Conservation (phyloP, 768 basidiomycete genomes). For the Dentipellis fragilis region DNA sequence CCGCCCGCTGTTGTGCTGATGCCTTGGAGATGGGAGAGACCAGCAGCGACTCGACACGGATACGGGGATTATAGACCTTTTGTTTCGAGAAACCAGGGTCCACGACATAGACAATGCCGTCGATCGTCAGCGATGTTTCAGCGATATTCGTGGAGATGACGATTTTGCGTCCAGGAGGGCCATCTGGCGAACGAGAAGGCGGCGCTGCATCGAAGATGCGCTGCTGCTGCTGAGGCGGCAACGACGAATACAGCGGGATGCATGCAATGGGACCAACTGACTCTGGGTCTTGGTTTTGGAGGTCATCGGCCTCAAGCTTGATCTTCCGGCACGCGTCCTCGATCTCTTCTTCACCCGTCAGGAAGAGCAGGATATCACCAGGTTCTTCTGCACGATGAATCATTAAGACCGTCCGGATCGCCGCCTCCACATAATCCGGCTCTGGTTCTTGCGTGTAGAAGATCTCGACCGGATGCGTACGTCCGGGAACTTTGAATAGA, state of each 20-base stretch:
- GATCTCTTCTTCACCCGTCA: constrained; percentile 98
- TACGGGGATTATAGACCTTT: constrained; percentile 96
- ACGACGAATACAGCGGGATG: constrained; percentile 89
- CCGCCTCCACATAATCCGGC: constrained; percentile 93
- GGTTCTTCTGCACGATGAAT: constrained; percentile 93
- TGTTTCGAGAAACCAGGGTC: constrained; percentile 98
- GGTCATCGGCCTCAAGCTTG: constrained; percentile 80
- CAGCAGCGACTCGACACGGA: constrained; percentile 87
- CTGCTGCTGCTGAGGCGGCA: constrained; percentile 92
- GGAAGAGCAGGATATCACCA: constrained; percentile 88
- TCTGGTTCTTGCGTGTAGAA: constrained; percentile 91
- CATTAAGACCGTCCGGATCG: constrained; percentile 92
- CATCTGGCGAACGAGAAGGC: constrained; percentile 41
- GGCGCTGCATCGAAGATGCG: constrained; percentile 93
- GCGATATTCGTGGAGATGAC: constrained; percentile 96
- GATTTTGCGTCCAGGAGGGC: constrained; percentile 86
- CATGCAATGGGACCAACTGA: constrained; percentile 81
- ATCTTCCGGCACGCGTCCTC: constrained; percentile 94
- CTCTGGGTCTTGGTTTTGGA: constrained; percentile 58
- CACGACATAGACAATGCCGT: constrained; percentile 99
- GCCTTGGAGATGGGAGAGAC: constrained; percentile 97
- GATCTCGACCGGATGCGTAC: constrained; percentile 93
- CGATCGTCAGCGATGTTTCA: constrained; percentile 94
- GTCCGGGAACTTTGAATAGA: constrained; percentile 83
- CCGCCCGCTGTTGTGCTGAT: constrained; percentile 90